Evolutionary conservation across 164 flowering plant species (phyloP), one percentile per base, ranked within the genome.

Genomic region (Stephania yunnanensis): DNA sequence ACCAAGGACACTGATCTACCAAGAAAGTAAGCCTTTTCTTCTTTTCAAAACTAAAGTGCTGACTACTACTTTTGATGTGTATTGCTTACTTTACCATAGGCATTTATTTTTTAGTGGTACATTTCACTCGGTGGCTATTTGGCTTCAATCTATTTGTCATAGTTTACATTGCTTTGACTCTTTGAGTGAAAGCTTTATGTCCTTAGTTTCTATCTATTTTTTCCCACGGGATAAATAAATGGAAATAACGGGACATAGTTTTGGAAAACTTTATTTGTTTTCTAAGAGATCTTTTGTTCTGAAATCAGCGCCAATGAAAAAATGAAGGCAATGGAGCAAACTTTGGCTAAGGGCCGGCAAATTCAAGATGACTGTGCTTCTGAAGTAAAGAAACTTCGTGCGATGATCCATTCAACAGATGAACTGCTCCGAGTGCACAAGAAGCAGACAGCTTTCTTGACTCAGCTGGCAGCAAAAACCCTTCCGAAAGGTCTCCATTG

Each of bases 401-500:
- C 97, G 19, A 89, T 94, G 82, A 87, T 92, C 65, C 95, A 89
- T 72, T 89, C 92, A 31, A 80, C 94, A 25, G 98, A 94, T 74
- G 97, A 94, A 76, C 98, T 92, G 80, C 90, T 94, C 4, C 85
- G 89, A 58, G 94, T 87, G 80, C 94, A 92, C 77, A 89, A 84
- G 85, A 92, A 94, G 83, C 97, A 94, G 80, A 83, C 92, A 12
- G 76, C 89, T 87, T 94, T 87, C 83, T 82, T 93, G 80, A 90
- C 97, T 22, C 98, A 96, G 71, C 86, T 94, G 73, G 91, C 98
- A 9, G 97, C 97, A 65, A 96, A 94, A 84, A 90, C 99, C 10
- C 85, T 92, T 71, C 97, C 99, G 1, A 96, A 96, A 79, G 98
- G 99, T 69, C 97, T 96, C 69, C 98, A 96, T 67, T 96, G 99